phyloP scores from a whole-genome alignment of 208 protist species.

The Wallacemonas sp. region DNA sequence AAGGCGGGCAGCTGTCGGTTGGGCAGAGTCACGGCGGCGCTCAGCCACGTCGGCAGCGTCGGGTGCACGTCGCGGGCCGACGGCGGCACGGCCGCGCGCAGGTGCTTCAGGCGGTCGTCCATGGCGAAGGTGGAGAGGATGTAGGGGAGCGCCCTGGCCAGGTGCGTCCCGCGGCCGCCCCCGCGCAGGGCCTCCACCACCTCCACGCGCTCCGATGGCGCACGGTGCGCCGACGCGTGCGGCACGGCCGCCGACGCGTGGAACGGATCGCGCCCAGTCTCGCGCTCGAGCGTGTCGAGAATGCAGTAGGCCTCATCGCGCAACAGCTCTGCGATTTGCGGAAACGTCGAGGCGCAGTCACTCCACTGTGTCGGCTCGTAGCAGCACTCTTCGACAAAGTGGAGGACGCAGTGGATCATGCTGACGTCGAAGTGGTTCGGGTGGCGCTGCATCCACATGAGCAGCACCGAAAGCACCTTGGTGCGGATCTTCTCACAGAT shows the following conservation, averaged over 20 bases:
- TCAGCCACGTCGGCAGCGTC: conserved; percentile 12
- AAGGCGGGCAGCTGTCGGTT: not conserved
- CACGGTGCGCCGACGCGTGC: not conserved
- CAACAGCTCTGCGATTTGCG: conserved; percentile 54
- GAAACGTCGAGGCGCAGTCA: conserved; percentile 45
- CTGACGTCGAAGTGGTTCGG: conserved; percentile 57
- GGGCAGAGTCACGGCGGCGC: conserved; percentile 11
- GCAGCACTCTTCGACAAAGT: conserved; percentile 54
- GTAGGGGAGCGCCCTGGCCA: not conserved
- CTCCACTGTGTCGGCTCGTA: conserved; percentile 38
- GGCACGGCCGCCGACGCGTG: no score
- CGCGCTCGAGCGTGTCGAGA: not conserved
- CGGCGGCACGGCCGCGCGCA: conserved; percentile 10
- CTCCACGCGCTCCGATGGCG: not conserved
- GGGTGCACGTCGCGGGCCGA: not conserved
- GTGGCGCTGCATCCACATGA: conserved; percentile 54
- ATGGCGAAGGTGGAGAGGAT: conserved; percentile 5
- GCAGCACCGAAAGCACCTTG: conserved; percentile 51
- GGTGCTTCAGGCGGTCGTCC: conserved; percentile 11
- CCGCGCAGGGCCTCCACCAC: conserved; percentile 6
- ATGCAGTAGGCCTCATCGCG: conserved; percentile 28
- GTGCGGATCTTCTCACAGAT: conserved; percentile 47
- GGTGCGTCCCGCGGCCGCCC: not conserved
- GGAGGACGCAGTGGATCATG: conserved; percentile 47
- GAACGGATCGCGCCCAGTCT: no score